Conservation (phyloP, 192 early-diverging fungal genomes). For the Coemansia sp. region DNA sequence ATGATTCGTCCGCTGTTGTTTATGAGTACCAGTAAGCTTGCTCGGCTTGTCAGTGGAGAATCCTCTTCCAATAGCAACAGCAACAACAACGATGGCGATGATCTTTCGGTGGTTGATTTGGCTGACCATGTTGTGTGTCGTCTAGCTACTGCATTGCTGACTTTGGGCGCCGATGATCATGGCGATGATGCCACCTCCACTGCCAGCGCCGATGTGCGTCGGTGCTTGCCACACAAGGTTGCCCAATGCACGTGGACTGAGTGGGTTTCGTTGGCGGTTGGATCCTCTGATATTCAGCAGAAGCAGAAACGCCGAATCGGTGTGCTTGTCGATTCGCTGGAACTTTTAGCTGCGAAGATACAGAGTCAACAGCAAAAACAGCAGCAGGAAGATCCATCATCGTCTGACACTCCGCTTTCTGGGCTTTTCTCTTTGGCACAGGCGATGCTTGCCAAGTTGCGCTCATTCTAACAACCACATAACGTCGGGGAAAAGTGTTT, state of each 20-base stretch:
- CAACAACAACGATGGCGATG: neutral
- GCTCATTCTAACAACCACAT: neutral
- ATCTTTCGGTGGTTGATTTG: slow-evolving; percentile 12
- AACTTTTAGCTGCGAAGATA: neutral
- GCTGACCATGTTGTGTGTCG: slow-evolving; percentile 25
- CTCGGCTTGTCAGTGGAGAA: neutral
- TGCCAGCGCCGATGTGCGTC: neutral
- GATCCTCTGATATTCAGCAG: neutral
- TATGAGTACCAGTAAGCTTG: slow-evolving; percentile 15
- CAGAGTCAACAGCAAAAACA: neutral
- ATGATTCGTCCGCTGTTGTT: slow-evolving; percentile 40
- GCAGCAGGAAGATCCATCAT: neutral
- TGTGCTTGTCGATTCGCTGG: neutral
- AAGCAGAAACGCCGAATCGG: neutral
- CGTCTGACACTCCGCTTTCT: no score
- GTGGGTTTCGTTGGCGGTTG: neutral
- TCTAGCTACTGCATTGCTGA: slow-evolving; percentile 14
- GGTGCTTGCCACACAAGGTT: slow-evolving; percentile 9
- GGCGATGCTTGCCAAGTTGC: neutral
- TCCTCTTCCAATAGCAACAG: neutral
- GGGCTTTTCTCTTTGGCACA: slow-evolving; percentile 4
- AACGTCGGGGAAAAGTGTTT: no score
- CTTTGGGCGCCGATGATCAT: no score
- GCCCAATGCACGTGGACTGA: slow-evolving; percentile 16
- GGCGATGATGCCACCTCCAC: neutral